A percentile compares a stretch with the other conserved stretches of the same genome.
phyloP scores from a whole-genome alignment of 768 basidiomycete genomes.

The Lactarius sanguifluus region DNA sequence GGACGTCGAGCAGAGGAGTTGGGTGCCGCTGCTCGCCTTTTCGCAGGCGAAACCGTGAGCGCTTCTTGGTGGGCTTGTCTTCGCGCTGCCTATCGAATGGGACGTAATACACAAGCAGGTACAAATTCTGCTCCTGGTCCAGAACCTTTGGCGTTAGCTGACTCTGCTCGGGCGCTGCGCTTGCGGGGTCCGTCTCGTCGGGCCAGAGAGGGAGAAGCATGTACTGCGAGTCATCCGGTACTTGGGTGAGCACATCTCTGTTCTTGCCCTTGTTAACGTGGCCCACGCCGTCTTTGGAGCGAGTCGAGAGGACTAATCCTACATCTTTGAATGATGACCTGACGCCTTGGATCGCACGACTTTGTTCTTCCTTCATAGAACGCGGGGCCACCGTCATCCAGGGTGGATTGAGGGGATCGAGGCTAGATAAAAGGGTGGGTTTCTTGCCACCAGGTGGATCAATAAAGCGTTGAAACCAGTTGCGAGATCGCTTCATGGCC shows the following conservation, averaged over 20 bases:
- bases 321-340: constrained; percentile 80
- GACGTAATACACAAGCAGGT: constrained; percentile 80
- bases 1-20: constrained; percentile 41
- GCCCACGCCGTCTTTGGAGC: constrained; percentile 29
- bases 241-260: constrained; percentile 52
- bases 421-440: constrained; percentile 30
- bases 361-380: constrained; percentile 63
- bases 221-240: constrained; percentile 69
- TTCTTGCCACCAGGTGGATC: constrained; percentile 25
- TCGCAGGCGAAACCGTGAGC: constrained; percentile 35
- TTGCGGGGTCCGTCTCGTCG: constrained; percentile 58
- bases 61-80: constrained; percentile 43
- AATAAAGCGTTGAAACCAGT: constrained; percentile 24
- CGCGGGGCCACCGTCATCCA: constrained; percentile 70
- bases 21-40: constrained; percentile 34
- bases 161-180: constrained; percentile 28
- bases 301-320: constrained; percentile 63
- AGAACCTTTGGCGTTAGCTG: constrained; percentile 34
- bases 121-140: constrained; percentile 57
- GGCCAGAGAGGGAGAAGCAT: constrained; percentile 89
- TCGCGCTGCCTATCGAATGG: constrained; percentile 45
- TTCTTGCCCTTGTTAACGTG: constrained; percentile 26
- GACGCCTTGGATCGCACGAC: constrained; percentile 65
- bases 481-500: constrained; percentile 12
- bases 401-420: constrained; percentile 42